Conservation (phyloP, 2,329 filamentous ascomycete species). For the Talaromyces amestolkiae region DNA sequence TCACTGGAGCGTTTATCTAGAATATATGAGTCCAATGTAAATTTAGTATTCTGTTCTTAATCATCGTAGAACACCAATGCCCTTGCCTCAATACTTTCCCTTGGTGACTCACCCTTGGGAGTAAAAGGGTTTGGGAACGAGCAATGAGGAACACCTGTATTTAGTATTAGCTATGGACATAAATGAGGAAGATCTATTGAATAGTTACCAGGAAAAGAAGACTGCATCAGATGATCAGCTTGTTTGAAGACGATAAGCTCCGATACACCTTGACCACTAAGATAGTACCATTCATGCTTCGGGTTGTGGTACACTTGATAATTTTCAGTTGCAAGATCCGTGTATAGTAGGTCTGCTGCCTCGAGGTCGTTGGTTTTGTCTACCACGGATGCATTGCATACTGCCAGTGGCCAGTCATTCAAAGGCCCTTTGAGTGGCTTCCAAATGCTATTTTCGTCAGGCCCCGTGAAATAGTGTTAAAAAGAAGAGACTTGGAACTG, state of each 20-base stretch:
- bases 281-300: background rate
- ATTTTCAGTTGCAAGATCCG: background rate
- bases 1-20: background rate
- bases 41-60: background rate
- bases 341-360: background rate
- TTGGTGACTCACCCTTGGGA: background rate
- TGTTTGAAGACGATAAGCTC: background rate
- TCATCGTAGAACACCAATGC: background rate
- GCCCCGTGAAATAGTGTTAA: background rate
- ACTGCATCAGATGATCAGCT: background rate
- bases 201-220: background rate
- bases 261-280: background rate
- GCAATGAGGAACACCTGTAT: background rate
- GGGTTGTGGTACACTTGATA: background rate
- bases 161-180: background rate
- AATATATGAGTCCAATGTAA: background rate
- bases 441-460: slow-evolving; percentile 1
- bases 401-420: background rate
- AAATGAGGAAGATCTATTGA: background rate
- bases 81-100: background rate
- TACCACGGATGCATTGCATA: background rate
- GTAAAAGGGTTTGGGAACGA: background rate
- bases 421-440: background rate
- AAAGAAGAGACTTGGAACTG: background rate
- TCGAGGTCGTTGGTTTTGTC: background rate